phyloP scores from a whole-genome alignment of 805 yeast species.

The Yarrowia divulgata region DNA sequence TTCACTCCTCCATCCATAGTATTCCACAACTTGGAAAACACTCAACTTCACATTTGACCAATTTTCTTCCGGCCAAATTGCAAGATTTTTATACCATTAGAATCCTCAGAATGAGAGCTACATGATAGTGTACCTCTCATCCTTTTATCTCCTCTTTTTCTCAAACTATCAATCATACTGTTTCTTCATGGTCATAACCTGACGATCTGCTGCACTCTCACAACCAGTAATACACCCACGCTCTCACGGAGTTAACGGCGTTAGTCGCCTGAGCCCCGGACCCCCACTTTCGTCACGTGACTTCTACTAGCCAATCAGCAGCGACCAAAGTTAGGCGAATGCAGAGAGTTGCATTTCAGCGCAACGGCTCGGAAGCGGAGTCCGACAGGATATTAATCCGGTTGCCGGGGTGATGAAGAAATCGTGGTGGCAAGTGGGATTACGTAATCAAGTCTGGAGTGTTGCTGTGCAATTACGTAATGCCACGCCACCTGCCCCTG shows the following conservation, averaged over 20 bases:
- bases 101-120: not conserved
- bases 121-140: no score
- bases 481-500: not conserved
- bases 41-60: no score
- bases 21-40: no score
- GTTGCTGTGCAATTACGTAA: not conserved
- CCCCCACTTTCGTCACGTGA: not conserved
- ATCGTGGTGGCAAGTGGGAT: not conserved
- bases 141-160: no score
- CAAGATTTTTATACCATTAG: not conserved
- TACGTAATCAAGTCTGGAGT: no score
- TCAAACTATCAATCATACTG: no score
- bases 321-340: not conserved
- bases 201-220: no score
- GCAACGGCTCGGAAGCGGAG: constrained; percentile 26
- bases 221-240: no score
- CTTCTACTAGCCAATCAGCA: not conserved
- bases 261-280: not conserved
- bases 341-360: constrained; percentile 2
- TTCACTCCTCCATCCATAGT: no score
- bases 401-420: not conserved
- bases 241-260: not conserved
- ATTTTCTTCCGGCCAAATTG: no score
- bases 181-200: no score
- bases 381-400: constrained; percentile 26